Evolutionary conservation across 2,329 filamentous ascomycete species (phyloP).

Genomic region (Sporothrix brasiliensis): DNA sequence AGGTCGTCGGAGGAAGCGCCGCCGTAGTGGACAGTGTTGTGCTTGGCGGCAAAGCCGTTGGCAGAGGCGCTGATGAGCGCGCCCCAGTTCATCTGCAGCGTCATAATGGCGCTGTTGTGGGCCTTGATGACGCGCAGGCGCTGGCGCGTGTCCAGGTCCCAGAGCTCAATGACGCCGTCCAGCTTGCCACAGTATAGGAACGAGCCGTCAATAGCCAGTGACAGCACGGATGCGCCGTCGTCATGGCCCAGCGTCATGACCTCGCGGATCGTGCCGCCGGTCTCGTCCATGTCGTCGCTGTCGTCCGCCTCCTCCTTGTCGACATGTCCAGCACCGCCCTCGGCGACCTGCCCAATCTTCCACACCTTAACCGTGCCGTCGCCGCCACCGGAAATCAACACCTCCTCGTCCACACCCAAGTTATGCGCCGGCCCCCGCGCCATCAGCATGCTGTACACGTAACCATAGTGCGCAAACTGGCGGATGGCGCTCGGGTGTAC

Average conservation of each 20-base stretch:
- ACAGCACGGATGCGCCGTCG: slow-evolving; percentile 68
- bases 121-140: slow-evolving; percentile 83
- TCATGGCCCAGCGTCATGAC: slow-evolving; percentile 67
- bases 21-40: slow-evolving; percentile 67
- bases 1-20: slow-evolving; percentile 35
- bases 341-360: slow-evolving; percentile 58
- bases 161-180: slow-evolving; percentile 87
- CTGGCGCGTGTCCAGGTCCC: slow-evolving; percentile 94
- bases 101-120: slow-evolving; percentile 80
- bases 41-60: slow-evolving; percentile 80
- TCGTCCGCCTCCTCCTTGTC: slow-evolving; percentile 42
- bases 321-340: slow-evolving; percentile 43
- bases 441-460: slow-evolving; percentile 94
- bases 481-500: slow-evolving; percentile 78
- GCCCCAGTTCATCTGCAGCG: slow-evolving; percentile 81
- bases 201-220: slow-evolving; percentile 82
- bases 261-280: slow-evolving; percentile 66
- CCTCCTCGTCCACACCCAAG: slow-evolving; percentile 72
- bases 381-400: slow-evolving; percentile 86
- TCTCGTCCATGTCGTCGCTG: slow-evolving; percentile 53
- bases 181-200: slow-evolving; percentile 91
- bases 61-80: slow-evolving; percentile 86
- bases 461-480: slow-evolving; percentile 92
- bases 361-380: slow-evolving; percentile 96
- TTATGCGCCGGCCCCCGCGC: slow-evolving; percentile 69